Evolutionary conservation across 495 filamentous ascomycete genomes (phyloP).

Genomic region (Penicillium goetzii): DNA sequence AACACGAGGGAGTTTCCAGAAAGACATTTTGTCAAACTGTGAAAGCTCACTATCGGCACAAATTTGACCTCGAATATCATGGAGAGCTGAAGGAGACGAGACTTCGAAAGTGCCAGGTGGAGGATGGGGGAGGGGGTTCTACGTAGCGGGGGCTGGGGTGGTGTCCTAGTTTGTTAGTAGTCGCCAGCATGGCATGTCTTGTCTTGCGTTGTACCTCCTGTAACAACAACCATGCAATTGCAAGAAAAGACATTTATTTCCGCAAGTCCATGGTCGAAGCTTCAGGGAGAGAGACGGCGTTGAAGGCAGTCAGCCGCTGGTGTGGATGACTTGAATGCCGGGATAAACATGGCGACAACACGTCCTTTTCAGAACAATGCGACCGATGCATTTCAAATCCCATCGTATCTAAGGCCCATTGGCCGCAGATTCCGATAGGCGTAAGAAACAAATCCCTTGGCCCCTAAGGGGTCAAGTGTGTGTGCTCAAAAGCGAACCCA

Average conservation of each 20-base stretch:
- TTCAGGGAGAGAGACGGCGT: not conserved
- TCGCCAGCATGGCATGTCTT: not conserved
- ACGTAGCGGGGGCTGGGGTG: not conserved
- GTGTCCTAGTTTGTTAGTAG: constrained; percentile 1
- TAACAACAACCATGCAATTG: not conserved
- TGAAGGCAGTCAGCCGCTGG: not conserved
- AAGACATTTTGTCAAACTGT: constrained; percentile 37
- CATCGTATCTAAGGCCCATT: not conserved
- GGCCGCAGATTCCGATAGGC: not conserved
- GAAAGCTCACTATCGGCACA: constrained; percentile 44
- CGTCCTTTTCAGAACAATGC: constrained; percentile 9
- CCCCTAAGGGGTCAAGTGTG: constrained; percentile 30
- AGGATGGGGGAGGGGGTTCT: not conserved
- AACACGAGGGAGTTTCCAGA: constrained; percentile 52
- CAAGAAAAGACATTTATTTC: constrained; percentile 12
- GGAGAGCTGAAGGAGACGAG: constrained; percentile 46
- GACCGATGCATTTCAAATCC: not conserved
- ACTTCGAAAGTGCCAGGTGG: constrained; percentile 52
- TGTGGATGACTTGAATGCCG: constrained; percentile 1
- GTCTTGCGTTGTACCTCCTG: not conserved
- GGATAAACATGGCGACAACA: not conserved
- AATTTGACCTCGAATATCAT: constrained; percentile 57
- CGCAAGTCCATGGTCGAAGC: not conserved
- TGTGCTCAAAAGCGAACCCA: constrained; percentile 58
- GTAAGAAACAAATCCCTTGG: constrained; percentile 5